Conservation (phyloP, 805 yeast genomes). For the Pichia californica region DNA sequence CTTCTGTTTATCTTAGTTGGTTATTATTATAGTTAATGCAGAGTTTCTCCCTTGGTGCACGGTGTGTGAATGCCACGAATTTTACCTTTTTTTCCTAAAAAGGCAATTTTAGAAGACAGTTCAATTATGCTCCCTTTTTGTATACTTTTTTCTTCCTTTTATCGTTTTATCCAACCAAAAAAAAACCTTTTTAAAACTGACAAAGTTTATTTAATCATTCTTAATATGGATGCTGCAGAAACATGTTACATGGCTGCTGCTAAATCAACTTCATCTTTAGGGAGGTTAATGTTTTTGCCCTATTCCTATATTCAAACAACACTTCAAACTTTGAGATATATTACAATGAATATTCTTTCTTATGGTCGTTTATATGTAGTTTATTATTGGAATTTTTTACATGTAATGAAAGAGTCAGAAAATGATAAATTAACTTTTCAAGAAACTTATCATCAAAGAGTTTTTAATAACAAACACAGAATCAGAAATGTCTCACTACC, state of each 20-base stretch:
- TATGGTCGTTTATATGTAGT: conserved; percentile 16
- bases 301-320: conserved; percentile 18
- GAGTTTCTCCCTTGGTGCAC: too few relatives aligned
- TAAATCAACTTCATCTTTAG: conserved; percentile 16
- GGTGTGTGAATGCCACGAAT: too few relatives aligned
- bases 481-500: conserved; percentile 17
- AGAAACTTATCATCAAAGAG: conserved; percentile 19
- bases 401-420: conserved; percentile 20
- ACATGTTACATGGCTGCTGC: conserved; percentile 5
- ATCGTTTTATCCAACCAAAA: too few relatives aligned
- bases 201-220: too few relatives aligned
- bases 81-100: too few relatives aligned
- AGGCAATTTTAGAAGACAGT: too few relatives aligned
- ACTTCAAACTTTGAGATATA: conserved; percentile 18
- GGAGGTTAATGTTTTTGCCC: conserved; percentile 21
- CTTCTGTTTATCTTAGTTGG: too few relatives aligned
- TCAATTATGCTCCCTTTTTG: too few relatives aligned
- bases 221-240: conserved; percentile 6
- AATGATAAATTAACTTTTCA: conserved; percentile 18
- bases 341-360: conserved; percentile 14
- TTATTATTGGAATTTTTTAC: conserved; percentile 20
- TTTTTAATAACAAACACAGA: conserved; percentile 14
- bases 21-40: too few relatives aligned
- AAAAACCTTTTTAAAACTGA: too few relatives aligned
- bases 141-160: too few relatives aligned